Evolutionary conservation across 257 asterid genomes (phyloP), one percentile per base, ranked within the genome.

Genomic region (Eucommia ulmoides): DNA sequence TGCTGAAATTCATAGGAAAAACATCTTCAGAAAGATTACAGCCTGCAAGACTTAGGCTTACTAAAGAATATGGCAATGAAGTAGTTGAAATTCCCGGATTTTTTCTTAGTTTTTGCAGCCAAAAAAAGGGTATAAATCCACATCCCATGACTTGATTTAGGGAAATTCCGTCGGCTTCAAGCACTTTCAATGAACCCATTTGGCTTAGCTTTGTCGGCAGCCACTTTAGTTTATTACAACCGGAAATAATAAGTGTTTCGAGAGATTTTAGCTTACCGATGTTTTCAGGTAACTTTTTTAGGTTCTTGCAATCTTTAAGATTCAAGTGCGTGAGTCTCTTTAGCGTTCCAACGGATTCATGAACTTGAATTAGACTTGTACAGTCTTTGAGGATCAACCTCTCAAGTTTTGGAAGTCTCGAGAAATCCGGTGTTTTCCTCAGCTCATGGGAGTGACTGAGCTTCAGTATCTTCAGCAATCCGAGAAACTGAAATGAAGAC

Each of bases 1-100:
- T 58, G n/a, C 21, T 35, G 19, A 58, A 49, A 11, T 42, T 21
- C 48, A 42, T 15, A 16, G 48, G 48, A 42, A 42, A 42, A 2
- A 55, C 24, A 58, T 58, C 63, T 10, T 52, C 50, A 49, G 41
- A 49, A 7, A 58, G 29, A 49, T 58, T 49, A 50, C 63, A 58
- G 18, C 50, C 50, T 49, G 55, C 50, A 49, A 58, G 44, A 22
- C 52, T 58, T 23, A 58, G 42, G 15, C 22, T 38, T 14, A 48
- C 55, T 12, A 58, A 48, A 11, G 55, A 58, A 25, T 19, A 4
- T 0, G 55, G 63, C 17, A 58, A 58, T 33, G 38, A 33, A 44
- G 48, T 33, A 8, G 20, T 20, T 26, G 24, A 41, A 47, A 49
- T 49, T 58, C 20, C 50, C 7, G 50, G 35, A 35, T 18, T 47